These are phyloP conservation scores for Effrenium voratum DNA, from an alignment of 73 alveolate genomes.

Conservation along the genomic window DNA sequence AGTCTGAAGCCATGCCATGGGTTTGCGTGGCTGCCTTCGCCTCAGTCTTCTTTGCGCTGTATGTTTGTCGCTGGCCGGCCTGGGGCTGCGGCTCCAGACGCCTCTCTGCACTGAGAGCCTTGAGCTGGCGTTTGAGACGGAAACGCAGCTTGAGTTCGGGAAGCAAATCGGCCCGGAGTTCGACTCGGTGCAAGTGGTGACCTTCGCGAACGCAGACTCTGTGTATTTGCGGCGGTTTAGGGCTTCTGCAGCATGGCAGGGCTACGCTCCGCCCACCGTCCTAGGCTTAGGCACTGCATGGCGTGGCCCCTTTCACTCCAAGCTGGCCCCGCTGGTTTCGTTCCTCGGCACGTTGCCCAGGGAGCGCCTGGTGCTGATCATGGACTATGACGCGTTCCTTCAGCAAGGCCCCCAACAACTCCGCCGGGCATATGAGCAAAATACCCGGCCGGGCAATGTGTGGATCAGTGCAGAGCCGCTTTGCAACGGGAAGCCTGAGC, in stretches of 20 bases:
- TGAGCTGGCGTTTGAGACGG: neutral
- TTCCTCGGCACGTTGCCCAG: neutral
- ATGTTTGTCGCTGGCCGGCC: neutral
- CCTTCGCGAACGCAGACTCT: neutral
- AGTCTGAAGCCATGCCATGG: too few species aligned
- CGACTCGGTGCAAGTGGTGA: constrained; percentile 6
- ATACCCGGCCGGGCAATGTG: neutral
- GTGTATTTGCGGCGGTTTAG: neutral
- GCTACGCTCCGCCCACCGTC: neutral
- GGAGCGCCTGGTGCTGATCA: neutral
- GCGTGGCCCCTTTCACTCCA: neutral
- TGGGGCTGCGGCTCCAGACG: neutral
- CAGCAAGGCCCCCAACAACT: neutral
- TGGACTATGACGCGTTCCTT: constrained; percentile 4
- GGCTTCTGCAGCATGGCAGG: constrained; percentile 10
- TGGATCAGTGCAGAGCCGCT: neutral
- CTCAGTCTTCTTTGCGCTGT: neutral
- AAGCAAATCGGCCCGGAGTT: neutral
- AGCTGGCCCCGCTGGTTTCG: neutral
- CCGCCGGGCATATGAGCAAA: neutral
- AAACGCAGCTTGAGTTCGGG: neutral
- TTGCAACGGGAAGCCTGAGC: neutral
- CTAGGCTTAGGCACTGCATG: neutral
- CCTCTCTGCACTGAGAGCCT: neutral
- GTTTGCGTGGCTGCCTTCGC: neutral